Conservation (phyloP, 2,329 filamentous ascomycete genomes). For the Colletotrichum camelliae region DNA sequence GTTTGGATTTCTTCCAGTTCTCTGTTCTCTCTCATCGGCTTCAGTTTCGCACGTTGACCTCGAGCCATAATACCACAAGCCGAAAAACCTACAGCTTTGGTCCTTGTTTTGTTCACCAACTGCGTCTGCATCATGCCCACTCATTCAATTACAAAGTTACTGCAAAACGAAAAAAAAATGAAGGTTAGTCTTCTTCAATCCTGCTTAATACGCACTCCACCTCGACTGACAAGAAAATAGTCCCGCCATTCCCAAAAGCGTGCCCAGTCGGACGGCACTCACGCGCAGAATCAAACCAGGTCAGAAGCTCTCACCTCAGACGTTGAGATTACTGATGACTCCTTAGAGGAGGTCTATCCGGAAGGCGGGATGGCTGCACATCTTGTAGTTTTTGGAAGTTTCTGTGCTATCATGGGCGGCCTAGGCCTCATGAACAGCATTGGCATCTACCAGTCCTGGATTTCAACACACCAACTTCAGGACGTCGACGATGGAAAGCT, state of each 20-base stretch:
- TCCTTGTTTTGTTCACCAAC: background rate
- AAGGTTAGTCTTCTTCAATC: background rate
- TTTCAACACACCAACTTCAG: constrained; percentile 64
- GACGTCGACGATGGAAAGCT: constrained; percentile 61
- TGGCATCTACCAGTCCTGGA: constrained; percentile 70
- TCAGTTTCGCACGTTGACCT: background rate
- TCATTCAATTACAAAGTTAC: background rate
- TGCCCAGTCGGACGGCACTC: background rate
- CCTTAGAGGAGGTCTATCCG: constrained; percentile 52
- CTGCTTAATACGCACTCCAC: background rate
- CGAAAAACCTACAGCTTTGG: background rate
- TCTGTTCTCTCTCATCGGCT: background rate
- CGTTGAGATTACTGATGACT: background rate
- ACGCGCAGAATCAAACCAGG: background rate
- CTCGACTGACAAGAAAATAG: background rate
- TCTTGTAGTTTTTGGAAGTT: constrained; percentile 71
- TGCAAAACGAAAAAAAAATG: background rate
- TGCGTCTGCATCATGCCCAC: background rate
- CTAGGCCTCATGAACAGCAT: constrained; percentile 70
- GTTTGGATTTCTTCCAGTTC: background rate
- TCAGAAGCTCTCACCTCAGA: background rate
- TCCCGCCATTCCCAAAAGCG: background rate
- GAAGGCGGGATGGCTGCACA: constrained; percentile 70
- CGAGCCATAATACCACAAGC: too few species aligned
- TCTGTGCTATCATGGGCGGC: constrained; percentile 63